phyloP scores from a whole-genome alignment of 371 early-diverging fungal genomes.

The Amoeboaphelidium protococcarum region DNA sequence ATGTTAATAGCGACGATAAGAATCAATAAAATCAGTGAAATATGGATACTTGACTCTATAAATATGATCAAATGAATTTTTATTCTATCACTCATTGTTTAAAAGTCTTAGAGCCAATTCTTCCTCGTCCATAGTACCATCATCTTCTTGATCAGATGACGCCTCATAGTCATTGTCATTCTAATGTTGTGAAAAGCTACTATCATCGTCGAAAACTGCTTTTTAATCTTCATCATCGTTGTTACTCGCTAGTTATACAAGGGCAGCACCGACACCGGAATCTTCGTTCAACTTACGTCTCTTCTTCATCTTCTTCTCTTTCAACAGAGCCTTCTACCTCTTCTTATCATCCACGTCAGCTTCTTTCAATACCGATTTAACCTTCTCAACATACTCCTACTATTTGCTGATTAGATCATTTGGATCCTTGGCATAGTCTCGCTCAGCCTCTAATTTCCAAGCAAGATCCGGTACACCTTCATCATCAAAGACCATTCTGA shows the following conservation, averaged over 20 bases:
- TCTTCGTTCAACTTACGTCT: constrained; percentile 12
- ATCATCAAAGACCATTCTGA: neutral
- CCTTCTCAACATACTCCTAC: neutral
- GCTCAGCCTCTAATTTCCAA: neutral
- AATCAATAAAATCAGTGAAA: too few species aligned
- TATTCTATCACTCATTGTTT: too few species aligned
- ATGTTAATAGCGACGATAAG: too few species aligned
- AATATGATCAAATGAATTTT: too few species aligned
- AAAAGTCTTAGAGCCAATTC: neutral
- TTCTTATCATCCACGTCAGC: neutral
- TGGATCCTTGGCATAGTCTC: neutral
- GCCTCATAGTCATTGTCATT: too few species aligned
- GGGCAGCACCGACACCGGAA: neutral
- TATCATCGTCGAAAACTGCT: neutral
- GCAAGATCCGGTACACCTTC: neutral
- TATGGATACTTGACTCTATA: too few species aligned
- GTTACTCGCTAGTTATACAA: neutral
- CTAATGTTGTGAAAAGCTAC: too few species aligned
- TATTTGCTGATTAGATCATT: neutral
- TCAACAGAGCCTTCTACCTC: constrained; percentile 6
- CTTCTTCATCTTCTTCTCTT: constrained; percentile 34
- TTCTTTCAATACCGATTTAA: neutral
- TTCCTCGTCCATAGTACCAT: too few species aligned
- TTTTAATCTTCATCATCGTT: neutral
- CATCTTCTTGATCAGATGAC: too few species aligned